phyloP scores from a whole-genome alignment of 257 asterid genomes.

The Haberlea rhodopensis region DNA sequence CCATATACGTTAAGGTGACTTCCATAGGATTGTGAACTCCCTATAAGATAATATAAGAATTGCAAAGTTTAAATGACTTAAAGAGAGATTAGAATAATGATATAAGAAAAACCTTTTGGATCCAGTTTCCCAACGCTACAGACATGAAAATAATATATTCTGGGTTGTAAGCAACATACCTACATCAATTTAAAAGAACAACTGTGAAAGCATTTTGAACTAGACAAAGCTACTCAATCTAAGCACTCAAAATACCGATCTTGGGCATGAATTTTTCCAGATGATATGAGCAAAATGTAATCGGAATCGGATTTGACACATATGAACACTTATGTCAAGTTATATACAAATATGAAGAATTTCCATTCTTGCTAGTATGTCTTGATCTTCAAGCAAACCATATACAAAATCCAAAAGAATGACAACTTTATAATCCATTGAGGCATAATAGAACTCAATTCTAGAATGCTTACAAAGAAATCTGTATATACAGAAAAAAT shows the following conservation, averaged over 20 bases:
- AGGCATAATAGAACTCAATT: not conserved
- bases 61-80: constrained; percentile 20
- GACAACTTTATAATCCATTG: not conserved
- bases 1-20: constrained; percentile 87
- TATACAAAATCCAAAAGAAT: not conserved
- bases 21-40: constrained; percentile 81
- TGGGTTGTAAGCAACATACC: constrained; percentile 80
- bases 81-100: not conserved
- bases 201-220: constrained; percentile 1
- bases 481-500: too few relatives aligned
- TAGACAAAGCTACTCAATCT: not conserved
- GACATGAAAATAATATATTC: constrained; percentile 90
- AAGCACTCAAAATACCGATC: not conserved
- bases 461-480: not conserved
- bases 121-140: constrained; percentile 33
- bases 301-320: too few relatives aligned
- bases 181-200: constrained; percentile 33
- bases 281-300: not conserved
- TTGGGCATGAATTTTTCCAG: constrained; percentile 13
- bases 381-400: not conserved
- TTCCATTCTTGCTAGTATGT: not conserved
- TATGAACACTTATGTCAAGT: not conserved
- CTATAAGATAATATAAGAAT: constrained; percentile 35
- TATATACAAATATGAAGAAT: not conserved
- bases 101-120: not conserved